phyloP scores from a whole-genome alignment of 1,139 yeast genomes.

The Debaryomycetaceae sp. region DNA sequence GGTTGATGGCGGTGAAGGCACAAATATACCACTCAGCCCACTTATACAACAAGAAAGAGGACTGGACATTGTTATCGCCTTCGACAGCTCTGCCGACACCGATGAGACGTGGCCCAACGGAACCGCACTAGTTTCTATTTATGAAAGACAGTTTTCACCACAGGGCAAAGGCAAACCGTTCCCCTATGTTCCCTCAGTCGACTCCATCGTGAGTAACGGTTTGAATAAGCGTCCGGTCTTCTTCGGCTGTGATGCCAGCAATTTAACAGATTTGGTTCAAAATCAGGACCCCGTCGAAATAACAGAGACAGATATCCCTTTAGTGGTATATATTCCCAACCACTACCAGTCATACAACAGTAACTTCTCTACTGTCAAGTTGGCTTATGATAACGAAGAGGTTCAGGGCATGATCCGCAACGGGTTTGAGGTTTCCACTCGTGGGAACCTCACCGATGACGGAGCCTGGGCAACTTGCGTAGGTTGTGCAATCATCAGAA shows the following conservation, averaged over 20 bases:
- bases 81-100: conserved; percentile 84
- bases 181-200: conserved; percentile 37
- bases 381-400: conserved; percentile 38
- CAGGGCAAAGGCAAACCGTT: conserved; percentile 41
- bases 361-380: conserved; percentile 38
- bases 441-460: conserved; percentile 35
- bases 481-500: conserved; percentile 44
- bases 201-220: conserved; percentile 23
- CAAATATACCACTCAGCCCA: conserved; percentile 77
- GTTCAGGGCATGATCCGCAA: conserved; percentile 28
- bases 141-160: conserved; percentile 42
- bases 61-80: conserved; percentile 76
- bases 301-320: conserved; percentile 36
- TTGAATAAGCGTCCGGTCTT: conserved; percentile 33
- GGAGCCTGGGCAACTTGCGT: conserved; percentile 40
- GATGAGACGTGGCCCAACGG: conserved; percentile 73
- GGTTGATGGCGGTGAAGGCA: conserved; percentile 87
- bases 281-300: conserved; percentile 24
- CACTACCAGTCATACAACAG: conserved; percentile 24
- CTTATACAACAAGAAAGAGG: conserved; percentile 65
- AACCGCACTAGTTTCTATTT: conserved; percentile 56
- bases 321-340: conserved; percentile 40
- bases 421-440: conserved; percentile 38
- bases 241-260: conserved; percentile 38
- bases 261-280: conserved; percentile 25